These are phyloP conservation scores for Trichomonascaceae sp. DNA, from an alignment of 1,139 yeast species.

Conservation along the genomic window DNA sequence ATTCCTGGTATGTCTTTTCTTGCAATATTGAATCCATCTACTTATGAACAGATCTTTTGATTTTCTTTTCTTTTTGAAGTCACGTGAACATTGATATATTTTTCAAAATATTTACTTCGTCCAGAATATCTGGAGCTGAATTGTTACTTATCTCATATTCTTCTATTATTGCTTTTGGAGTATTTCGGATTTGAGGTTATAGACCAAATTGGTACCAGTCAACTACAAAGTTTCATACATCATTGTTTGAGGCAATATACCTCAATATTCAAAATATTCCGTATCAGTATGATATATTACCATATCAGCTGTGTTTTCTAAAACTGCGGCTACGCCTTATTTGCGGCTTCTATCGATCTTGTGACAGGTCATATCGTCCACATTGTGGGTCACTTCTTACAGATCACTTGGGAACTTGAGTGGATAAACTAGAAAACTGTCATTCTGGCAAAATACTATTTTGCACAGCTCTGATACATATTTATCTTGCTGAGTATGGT, in stretches of 20 bases:
- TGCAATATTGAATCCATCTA: not conserved
- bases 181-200: not conserved
- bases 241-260: not conserved
- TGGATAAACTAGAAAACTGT: not conserved
- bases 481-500: not conserved
- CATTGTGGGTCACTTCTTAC: not conserved
- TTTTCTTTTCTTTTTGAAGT: not conserved
- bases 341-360: not conserved
- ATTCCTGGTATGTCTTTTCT: not conserved
- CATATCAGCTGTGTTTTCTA: not conserved
- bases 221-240: not conserved
- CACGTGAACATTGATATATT: not conserved
- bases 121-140: not conserved
- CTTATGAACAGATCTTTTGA: not conserved
- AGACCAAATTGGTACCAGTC: not conserved
- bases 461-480: not conserved
- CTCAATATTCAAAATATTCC: not conserved
- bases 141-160: not conserved
- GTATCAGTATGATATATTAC: no score
- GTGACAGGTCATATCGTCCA: not conserved
- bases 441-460: not conserved
- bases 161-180: not conserved
- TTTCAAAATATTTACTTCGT: no score
- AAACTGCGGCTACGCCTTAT: not conserved
- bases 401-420: not conserved